These are phyloP conservation scores for Acidiella bohemica DNA, from an alignment of 495 filamentous ascomycete genomes.

Conservation along the genomic window DNA sequence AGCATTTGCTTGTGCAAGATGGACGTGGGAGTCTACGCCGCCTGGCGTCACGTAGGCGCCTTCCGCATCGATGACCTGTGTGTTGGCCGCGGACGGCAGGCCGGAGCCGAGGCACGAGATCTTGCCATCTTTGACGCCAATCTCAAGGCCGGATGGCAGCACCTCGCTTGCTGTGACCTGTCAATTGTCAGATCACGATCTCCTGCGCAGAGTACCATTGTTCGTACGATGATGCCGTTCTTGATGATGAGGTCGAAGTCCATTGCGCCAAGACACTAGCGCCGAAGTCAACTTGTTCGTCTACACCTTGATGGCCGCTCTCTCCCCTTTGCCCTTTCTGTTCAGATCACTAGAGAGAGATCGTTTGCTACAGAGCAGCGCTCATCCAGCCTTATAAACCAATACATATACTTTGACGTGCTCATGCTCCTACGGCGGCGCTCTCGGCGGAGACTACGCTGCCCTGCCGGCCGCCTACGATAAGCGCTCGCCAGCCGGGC, in stretches of 20 bases:
- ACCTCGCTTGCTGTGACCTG: conserved; percentile 18
- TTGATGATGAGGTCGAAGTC: conserved; percentile 16
- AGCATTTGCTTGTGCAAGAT: conserved; percentile 34
- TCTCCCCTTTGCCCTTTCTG: not conserved
- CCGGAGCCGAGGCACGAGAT: conserved; percentile 33
- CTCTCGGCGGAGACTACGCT: no score
- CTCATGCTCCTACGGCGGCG: no score
- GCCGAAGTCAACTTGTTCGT: no score
- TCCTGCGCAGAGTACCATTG: not conserved
- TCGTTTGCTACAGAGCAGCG: no score
- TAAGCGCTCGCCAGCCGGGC: not conserved
- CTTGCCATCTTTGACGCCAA: conserved; percentile 41
- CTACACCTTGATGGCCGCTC: no score
- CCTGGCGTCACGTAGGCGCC: conserved; percentile 37
- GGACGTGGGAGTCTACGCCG: conserved; percentile 34
- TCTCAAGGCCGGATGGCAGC: conserved; percentile 28
- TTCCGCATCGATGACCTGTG: conserved; percentile 36
- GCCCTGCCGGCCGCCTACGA: no score
- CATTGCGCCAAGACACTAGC: no score
- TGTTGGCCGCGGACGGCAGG: conserved; percentile 21
- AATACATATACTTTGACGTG: no score
- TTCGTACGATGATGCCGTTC: conserved; percentile 15
- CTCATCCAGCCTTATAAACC: no score
- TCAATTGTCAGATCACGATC: not conserved
- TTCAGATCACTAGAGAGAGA: no score